Evolutionary conservation across 352 stramenopile genomes (phyloP).

Genomic region (Phytopythium sindhum): DNA sequence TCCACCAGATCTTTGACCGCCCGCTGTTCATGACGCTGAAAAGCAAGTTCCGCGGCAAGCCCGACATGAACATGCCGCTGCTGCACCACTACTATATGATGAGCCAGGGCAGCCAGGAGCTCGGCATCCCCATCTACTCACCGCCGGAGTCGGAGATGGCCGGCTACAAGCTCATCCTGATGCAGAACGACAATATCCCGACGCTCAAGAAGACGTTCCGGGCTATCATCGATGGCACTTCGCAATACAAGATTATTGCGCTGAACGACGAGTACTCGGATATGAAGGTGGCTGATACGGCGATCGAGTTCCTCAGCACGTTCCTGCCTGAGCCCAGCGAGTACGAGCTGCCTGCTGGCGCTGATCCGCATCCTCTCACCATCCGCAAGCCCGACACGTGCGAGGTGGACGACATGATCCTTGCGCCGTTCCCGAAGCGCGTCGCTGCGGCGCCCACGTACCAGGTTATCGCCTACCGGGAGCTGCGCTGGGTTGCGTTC

Average conservation of each 20-base stretch:
- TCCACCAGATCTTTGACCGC: constrained; percentile 87
- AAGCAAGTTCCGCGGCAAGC: constrained; percentile 80
- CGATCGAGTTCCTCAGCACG: constrained; percentile 62
- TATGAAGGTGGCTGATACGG: constrained; percentile 69
- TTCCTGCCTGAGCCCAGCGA: constrained; percentile 68
- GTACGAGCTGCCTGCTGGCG: constrained; percentile 57
- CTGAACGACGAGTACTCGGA: constrained; percentile 88
- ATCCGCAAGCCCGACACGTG: constrained; percentile 79
- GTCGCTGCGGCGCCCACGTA: constrained; percentile 69
- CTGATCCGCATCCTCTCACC: constrained; percentile 21
- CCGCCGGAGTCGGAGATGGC: constrained; percentile 74
- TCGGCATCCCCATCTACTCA: constrained; percentile 74
- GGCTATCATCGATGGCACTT: constrained; percentile 57
- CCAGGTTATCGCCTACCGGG: constrained; percentile 77
- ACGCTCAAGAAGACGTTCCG: constrained; percentile 68
- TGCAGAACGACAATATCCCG: constrained; percentile 79
- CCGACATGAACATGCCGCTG: constrained; percentile 87
- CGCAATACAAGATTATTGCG: constrained; percentile 74
- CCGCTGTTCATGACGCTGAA: constrained; percentile 82
- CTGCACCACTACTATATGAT: constrained; percentile 89
- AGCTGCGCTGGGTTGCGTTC: constrained; percentile 80
- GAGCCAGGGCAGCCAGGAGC: constrained; percentile 68
- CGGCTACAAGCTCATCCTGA: constrained; percentile 82
- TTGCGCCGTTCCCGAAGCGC: constrained; percentile 58
- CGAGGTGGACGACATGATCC: constrained; percentile 66